Conservation (phyloP, 208 protist species). For the Acanthamoeba lenticulata region DNA sequence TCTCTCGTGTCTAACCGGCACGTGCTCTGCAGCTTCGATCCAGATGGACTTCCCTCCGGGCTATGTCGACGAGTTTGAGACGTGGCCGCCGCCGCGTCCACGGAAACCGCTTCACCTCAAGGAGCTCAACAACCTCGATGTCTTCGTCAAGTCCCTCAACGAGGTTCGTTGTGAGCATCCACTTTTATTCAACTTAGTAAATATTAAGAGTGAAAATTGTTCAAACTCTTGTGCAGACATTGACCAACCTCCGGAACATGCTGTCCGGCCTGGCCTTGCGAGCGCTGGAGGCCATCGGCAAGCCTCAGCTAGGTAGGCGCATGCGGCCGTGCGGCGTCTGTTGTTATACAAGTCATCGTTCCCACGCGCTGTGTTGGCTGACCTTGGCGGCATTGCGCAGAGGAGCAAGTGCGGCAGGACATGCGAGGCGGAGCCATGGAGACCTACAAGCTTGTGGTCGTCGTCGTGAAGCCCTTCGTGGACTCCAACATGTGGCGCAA, state of each 20-base stretch:
- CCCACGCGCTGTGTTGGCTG: too few species aligned
- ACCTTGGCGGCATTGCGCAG: background rate
- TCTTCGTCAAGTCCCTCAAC: background rate
- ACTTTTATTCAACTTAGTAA: too few species aligned
- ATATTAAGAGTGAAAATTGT: background rate
- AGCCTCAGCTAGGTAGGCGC: background rate
- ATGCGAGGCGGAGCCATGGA: background rate
- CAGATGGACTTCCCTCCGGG: background rate
- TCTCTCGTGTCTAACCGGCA: too few species aligned
- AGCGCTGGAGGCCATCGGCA: background rate
- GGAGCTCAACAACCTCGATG: background rate
- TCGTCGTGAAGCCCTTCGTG: background rate
- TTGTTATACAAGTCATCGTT: too few species aligned
- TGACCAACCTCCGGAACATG: background rate
- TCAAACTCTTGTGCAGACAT: background rate
- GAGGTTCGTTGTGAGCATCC: background rate
- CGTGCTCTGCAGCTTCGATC: background rate
- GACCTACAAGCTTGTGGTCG: background rate
- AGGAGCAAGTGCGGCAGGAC: background rate
- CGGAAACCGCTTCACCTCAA: background rate
- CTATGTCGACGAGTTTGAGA: background rate
- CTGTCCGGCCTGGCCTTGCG: background rate
- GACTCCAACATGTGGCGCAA: constrained; percentile 14
- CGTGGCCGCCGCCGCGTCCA: background rate
- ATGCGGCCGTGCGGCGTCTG: too few species aligned